Conservation (phyloP, 2,329 filamentous ascomycete species). For the Fusarium compactum region DNA sequence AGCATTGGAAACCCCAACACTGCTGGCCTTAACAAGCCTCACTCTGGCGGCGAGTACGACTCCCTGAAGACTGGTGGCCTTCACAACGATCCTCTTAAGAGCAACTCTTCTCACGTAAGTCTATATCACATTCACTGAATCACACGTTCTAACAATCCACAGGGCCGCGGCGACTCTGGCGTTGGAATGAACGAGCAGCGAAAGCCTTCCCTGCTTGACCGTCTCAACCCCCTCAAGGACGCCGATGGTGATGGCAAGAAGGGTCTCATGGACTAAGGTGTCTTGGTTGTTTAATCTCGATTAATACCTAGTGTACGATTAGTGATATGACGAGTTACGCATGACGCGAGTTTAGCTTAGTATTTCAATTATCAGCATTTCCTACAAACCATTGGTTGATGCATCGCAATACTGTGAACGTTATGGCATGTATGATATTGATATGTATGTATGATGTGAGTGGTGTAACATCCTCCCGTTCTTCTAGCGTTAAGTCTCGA, state of each 20-base stretch:
- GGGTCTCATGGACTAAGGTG: conserved; percentile 28
- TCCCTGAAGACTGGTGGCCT: conserved; percentile 26
- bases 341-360: conserved; percentile 3
- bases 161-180: conserved; percentile 31
- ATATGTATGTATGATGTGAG: neutral
- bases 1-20: conserved; percentile 19
- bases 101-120: conserved; percentile 28
- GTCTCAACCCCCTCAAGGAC: conserved; percentile 41
- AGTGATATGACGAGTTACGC: conserved; percentile 6
- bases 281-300: neutral
- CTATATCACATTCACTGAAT: fast-evolving
- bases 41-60: conserved; percentile 12
- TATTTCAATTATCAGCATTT: neutral
- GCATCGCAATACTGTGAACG: neutral
- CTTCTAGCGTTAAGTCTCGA: neutral
- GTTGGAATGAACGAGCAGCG: conserved; percentile 18
- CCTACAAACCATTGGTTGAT: fast-evolving
- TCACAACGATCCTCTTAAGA: conserved; percentile 27
- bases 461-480: neutral
- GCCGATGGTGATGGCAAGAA: conserved; percentile 44
- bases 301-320: conserved; percentile 18
- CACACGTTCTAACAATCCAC: neutral
- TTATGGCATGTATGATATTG: no score
- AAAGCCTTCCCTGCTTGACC: conserved; percentile 41
- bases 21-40: conserved; percentile 18